These are phyloP conservation scores for Epicoccum sorghinum DNA, from an alignment of 2,329 filamentous ascomycete species.

Conservation along the genomic window DNA sequence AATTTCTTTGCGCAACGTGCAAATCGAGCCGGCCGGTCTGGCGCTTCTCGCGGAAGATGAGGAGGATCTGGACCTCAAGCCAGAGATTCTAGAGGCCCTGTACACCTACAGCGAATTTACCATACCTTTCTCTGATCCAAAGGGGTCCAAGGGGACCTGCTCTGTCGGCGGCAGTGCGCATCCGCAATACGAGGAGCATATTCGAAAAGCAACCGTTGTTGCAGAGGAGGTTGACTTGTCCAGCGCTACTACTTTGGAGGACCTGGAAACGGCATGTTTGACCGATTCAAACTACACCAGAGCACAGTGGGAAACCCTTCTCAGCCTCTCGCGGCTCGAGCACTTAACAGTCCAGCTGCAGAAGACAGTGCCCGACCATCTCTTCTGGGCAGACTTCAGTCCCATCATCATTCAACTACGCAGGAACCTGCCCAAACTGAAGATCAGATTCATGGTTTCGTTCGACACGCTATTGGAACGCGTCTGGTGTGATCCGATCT, in stretches of 20 bases:
- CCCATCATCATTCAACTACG: slow-evolving; percentile 20
- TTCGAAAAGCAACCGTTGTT: slow-evolving; percentile 19
- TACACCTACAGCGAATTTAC: slow-evolving; percentile 18
- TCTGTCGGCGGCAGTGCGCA: neutral
- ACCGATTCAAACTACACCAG: neutral
- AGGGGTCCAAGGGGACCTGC: too few relatives aligned
- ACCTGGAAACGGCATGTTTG: neutral
- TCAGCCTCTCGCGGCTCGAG: slow-evolving; percentile 17
- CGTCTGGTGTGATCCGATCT: slow-evolving; percentile 13
- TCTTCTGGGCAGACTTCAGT: slow-evolving; percentile 21
- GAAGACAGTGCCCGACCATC: slow-evolving; percentile 3
- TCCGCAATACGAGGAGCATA: slow-evolving; percentile 3
- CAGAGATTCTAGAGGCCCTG: slow-evolving; percentile 21
- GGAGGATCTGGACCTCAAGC: slow-evolving; percentile 1
- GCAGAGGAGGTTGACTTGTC: slow-evolving; percentile 6
- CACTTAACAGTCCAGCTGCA: slow-evolving; percentile 17
- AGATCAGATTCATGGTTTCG: slow-evolving; percentile 16
- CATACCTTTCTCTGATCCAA: neutral
- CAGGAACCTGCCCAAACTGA: slow-evolving; percentile 4
- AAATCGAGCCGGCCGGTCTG: neutral
- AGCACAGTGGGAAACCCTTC: slow-evolving; percentile 13
- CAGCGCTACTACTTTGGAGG: neutral
- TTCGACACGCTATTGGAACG: slow-evolving; percentile 19
- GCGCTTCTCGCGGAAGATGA: neutral
- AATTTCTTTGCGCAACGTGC: slow-evolving; percentile 1